Conservation (phyloP, 352 stramenopile species). For the Pythium plurisporium region DNA sequence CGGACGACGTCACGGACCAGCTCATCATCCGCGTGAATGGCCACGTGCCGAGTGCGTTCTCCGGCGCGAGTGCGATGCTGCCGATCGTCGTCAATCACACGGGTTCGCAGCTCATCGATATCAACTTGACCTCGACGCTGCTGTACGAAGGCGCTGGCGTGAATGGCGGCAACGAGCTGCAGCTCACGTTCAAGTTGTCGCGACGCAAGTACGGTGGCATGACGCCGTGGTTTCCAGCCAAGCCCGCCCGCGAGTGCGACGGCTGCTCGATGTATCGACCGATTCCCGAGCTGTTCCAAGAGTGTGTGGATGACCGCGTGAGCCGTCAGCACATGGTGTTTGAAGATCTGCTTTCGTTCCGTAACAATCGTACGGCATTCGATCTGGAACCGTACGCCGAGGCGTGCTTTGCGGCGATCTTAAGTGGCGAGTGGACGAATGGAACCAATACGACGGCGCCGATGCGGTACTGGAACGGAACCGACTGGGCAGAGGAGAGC, state of each 20-base stretch:
- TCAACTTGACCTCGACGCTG: slow-evolving; percentile 32
- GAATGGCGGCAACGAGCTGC: slow-evolving; percentile 25
- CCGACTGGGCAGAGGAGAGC: neutral
- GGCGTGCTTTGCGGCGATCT: neutral
- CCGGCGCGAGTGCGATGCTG: slow-evolving; percentile 24
- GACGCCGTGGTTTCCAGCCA: slow-evolving; percentile 29
- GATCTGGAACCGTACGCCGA: neutral
- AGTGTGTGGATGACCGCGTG: slow-evolving; percentile 23
- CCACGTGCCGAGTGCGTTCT: slow-evolving; percentile 17
- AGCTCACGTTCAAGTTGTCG: slow-evolving; percentile 16
- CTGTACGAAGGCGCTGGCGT: slow-evolving; percentile 12
- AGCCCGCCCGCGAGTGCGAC: slow-evolving; percentile 22
- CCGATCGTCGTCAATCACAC: slow-evolving; percentile 40
- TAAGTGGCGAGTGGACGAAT: slow-evolving; percentile 8
- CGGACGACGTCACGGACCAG: slow-evolving; percentile 35
- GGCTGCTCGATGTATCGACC: slow-evolving; percentile 10
- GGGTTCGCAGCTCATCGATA: slow-evolving; percentile 37
- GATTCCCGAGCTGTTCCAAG: slow-evolving; percentile 17
- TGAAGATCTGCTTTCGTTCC: slow-evolving; percentile 21
- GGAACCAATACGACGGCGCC: neutral
- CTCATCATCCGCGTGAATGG: slow-evolving; percentile 36
- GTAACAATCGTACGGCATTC: neutral
- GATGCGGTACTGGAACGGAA: neutral
- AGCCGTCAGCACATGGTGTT: neutral
- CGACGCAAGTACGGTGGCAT: slow-evolving; percentile 32